A percentile compares a stretch with the other conserved stretches of the same genome.
phyloP scores from a whole-genome alignment of 2,329 filamentous ascomycete genomes.

The Fusarium sp. region DNA sequence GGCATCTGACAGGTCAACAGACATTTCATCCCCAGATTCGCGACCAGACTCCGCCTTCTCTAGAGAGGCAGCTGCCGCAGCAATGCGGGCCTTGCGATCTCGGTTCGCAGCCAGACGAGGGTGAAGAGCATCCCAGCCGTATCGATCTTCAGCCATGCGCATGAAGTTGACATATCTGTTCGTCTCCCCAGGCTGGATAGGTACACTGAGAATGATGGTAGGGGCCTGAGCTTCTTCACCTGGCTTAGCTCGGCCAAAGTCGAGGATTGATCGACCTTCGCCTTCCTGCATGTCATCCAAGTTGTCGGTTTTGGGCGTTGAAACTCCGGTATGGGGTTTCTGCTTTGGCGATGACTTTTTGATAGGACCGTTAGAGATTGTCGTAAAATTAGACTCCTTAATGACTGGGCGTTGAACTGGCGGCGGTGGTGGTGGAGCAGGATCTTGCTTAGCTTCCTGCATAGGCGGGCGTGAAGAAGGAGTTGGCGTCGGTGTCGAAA shows the following conservation, averaged over 20 bases:
- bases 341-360: slow-evolving; percentile 62
- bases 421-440: slow-evolving; percentile 50
- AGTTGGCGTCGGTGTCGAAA: slow-evolving; percentile 50
- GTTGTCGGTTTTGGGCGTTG: slow-evolving; percentile 62
- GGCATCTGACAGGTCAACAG: slow-evolving; percentile 76
- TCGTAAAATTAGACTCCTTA: slow-evolving; percentile 55
- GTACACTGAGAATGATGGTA: slow-evolving; percentile 86
- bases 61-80: slow-evolving; percentile 85
- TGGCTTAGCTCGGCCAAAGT: slow-evolving; percentile 69
- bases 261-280: slow-evolving; percentile 67
- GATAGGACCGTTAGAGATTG: slow-evolving; percentile 54
- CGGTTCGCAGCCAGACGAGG: slow-evolving; percentile 89
- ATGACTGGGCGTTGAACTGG: slow-evolving; percentile 50
- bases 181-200: slow-evolving; percentile 76
- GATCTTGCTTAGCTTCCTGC: slow-evolving; percentile 54
- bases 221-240: slow-evolving; percentile 71
- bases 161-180: slow-evolving; percentile 97
- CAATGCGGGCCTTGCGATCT: slow-evolving; percentile 87
- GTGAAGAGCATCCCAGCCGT: slow-evolving; percentile 93
- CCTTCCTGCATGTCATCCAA: slow-evolving; percentile 60
- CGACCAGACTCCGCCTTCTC: slow-evolving; percentile 77
- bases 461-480: slow-evolving; percentile 48
- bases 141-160: slow-evolving; percentile 90
- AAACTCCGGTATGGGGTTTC: slow-evolving; percentile 55
- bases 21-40: slow-evolving; percentile 85